Base-by-base conservation (phyloP, 257 asterid species). In the Primulina tabacum region DNA sequence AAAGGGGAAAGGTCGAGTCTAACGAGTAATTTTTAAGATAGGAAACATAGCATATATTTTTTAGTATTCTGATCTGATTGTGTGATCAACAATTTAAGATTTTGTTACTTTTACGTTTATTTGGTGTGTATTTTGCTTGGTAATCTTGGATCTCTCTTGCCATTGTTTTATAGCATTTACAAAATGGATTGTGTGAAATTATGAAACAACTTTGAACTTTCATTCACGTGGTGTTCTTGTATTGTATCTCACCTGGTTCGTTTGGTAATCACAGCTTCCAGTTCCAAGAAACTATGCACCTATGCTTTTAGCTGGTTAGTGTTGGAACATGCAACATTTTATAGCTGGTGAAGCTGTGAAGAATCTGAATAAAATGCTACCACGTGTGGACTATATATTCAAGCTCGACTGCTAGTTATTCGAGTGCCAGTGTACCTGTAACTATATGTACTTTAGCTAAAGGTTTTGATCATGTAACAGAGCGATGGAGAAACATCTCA, bases 261-360 rank as follows among this genome's bases (percentile, higher is more conserved):
- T 53, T 43, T 0, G 10, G 60, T 43, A 28, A 14, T 64, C 60
- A 68, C 82, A 84, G 94, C 65, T 80, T 69, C 87, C 85, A 38
- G 63, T 72, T 63, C 76, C 83, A 2, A 64, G 73, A 21, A 80
- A 82, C 70, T 87, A 85, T 30, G 77, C 82, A 73, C 84, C 81
- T 0, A 69, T 89, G 86, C 88, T 84, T 38, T 30, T 77, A 30
- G 79, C 89, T 2, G 89, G 84, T 73, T 87, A 87, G 82, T 69
- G 56, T 63, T 66, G 24, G 34, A 34, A 52, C 28, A 34, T 26
- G 5, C 30, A 57, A 59, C 56, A 47, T 47, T 47, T 16, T 47
- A 16, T 47, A 47, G 56, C 56, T 4, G 56, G 56, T 47, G 56
- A 14, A 47, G 20, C 56, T 16, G 56, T 47, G 56, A 47, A 47